A percentile compares a stretch with the other conserved stretches of the same genome.
Conservation (phyloP, 805 yeast species). For the Metschnikowia gruessii region DNA sequence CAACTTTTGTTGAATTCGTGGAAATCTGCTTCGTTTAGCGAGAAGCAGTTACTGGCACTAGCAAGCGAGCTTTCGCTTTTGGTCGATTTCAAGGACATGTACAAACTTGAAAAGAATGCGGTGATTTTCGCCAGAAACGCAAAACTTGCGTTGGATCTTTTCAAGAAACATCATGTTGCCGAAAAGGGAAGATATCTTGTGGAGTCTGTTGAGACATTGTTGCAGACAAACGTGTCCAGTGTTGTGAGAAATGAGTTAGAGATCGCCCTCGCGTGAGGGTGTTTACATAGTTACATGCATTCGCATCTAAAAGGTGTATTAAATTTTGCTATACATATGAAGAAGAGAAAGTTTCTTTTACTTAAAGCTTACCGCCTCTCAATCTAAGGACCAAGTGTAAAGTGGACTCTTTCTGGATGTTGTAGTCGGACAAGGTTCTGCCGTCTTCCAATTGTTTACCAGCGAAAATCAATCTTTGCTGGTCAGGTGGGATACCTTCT, state of each 20-base stretch:
- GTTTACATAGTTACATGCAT: too few species aligned
- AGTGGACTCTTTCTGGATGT: conserved; percentile 97
- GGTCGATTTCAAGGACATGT: conserved; percentile 16
- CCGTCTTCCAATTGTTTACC: conserved; percentile 98
- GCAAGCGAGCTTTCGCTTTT: conserved; percentile 18
- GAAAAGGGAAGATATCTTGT: conserved; percentile 17
- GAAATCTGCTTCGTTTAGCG: not conserved
- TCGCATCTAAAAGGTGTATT: too few species aligned
- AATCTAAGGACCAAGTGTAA: conserved; percentile 94
- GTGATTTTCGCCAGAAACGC: conserved; percentile 44
- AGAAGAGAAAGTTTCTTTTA: conserved; percentile 5
- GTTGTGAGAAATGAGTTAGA: conserved; percentile 19
- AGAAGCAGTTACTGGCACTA: conserved; percentile 4
- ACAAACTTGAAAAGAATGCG: conserved; percentile 24
- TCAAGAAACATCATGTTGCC: conserved; percentile 15
- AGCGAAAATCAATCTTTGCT: conserved; percentile 95
- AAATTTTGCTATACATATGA: not conserved
- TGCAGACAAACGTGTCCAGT: conserved; percentile 20
- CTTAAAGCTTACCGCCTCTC: conserved; percentile 64
- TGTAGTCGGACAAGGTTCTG: conserved; percentile 95
- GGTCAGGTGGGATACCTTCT: conserved; percentile 98
- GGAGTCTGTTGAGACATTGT: conserved; percentile 17
- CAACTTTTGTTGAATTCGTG: conserved; percentile 9
- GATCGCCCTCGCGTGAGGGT: conserved; percentile 5
- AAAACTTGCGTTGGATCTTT: conserved; percentile 19